Conservation (phyloP, 345 rosid species). For the Excoecaria cochinchinensis region DNA sequence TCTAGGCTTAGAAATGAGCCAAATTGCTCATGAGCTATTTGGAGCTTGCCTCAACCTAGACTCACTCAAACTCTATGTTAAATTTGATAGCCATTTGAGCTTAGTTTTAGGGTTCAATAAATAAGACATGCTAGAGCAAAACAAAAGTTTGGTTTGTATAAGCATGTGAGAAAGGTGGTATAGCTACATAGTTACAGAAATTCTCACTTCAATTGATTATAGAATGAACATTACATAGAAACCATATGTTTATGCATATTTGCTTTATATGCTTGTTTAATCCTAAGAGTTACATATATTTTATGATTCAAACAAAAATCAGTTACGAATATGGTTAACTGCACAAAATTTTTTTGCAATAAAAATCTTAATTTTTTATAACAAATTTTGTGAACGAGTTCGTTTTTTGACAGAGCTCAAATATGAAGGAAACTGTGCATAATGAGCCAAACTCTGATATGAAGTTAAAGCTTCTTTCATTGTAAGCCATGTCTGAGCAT, state of each 20-base stretch:
- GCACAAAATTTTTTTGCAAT: too few relatives aligned
- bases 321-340: too few relatives aligned
- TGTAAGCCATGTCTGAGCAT: not conserved
- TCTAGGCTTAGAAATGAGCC: not conserved
- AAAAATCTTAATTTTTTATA: too few relatives aligned
- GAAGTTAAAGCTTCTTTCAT: not conserved
- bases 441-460: not conserved
- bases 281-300: too few relatives aligned
- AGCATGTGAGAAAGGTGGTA: not conserved
- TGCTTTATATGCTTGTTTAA: too few relatives aligned
- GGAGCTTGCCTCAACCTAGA: not conserved
- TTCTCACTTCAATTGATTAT: not conserved
- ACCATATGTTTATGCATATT: too few relatives aligned
- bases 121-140: not conserved
- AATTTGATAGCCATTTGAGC: not conserved
- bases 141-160: not conserved
- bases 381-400: too few relatives aligned
- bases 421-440: not conserved
- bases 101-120: not conserved
- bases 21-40: not conserved
- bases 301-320: too few relatives aligned
- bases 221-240: too few relatives aligned
- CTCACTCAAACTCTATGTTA: not conserved
- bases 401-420: too few relatives aligned
- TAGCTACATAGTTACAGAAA: not conserved